These are phyloP conservation scores for Phialemonium atrogriseum DNA, from an alignment of 2,329 filamentous ascomycete genomes.

Conservation along the genomic window DNA sequence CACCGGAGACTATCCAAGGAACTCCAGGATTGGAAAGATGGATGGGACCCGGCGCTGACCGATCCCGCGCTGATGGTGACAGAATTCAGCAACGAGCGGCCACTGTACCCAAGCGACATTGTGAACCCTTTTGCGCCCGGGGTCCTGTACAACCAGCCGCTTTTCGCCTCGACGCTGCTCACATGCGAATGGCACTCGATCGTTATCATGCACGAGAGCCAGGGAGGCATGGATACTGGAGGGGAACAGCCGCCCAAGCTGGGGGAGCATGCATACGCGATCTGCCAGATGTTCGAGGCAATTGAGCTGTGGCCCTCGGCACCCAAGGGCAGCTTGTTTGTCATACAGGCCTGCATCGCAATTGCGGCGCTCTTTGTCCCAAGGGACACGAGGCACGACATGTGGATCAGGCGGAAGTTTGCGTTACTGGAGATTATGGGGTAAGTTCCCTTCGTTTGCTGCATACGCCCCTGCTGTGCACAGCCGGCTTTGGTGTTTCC, in stretches of 20 bases:
- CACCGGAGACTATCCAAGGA: constrained; percentile 43
- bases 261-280: constrained; percentile 53
- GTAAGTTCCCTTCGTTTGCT: constrained; percentile 43
- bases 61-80: constrained; percentile 55
- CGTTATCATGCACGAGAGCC: constrained; percentile 71
- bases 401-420: constrained; percentile 75
- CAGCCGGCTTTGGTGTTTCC: too few species aligned
- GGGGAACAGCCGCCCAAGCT: constrained; percentile 43
- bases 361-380: constrained; percentile 76
- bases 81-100: constrained; percentile 48
- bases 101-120: constrained; percentile 54
- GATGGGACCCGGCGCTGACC: constrained; percentile 53
- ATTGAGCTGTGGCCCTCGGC: constrained; percentile 64
- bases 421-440: constrained; percentile 70
- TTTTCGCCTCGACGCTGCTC: constrained; percentile 69
- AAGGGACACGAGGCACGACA: constrained; percentile 59
- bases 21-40: constrained; percentile 39
- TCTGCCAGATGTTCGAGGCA: constrained; percentile 72
- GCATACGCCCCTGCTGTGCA: too few species aligned
- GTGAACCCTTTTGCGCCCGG: constrained; percentile 65
- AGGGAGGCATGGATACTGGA: constrained; percentile 51
- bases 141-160: constrained; percentile 58
- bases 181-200: constrained; percentile 72
- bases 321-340: constrained; percentile 61
- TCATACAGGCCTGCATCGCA: constrained; percentile 67